Evolutionary conservation across 2,329 filamentous ascomycete species (phyloP).

Genomic region (Hypocreales sp.): DNA sequence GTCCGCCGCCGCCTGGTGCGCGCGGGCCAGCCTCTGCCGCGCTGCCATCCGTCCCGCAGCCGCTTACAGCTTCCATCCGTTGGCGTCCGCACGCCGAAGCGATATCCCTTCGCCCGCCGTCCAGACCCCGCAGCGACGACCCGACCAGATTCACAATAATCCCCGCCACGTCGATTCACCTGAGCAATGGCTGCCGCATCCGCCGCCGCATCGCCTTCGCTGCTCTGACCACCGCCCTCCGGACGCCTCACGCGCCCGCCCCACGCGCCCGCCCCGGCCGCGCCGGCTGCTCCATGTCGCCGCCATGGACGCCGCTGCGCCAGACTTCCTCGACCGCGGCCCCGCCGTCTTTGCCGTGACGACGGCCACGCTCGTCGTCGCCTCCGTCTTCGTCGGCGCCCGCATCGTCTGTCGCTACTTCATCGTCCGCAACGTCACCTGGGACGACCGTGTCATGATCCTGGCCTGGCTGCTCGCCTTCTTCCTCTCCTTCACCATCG

Average conservation of each 20-base stretch:
- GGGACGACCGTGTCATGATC: slow-evolving; percentile 72
- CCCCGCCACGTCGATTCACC: no score
- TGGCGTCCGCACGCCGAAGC: no score
- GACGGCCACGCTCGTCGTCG: slow-evolving; percentile 50
- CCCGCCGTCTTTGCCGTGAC: slow-evolving; percentile 54
- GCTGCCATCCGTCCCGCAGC: no score
- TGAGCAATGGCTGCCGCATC: no score
- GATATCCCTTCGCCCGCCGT: no score
- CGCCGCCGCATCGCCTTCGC: no score
- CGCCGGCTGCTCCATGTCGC: slow-evolving; percentile 3
- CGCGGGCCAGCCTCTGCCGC: no score
- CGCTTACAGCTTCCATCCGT: no score
- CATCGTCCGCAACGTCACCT: slow-evolving; percentile 55
- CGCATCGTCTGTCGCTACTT: slow-evolving; percentile 58
- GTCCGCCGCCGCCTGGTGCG: no score
- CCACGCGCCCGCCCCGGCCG: slow-evolving; percentile 3
- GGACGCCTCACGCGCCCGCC: background rate
- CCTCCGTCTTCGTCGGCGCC: slow-evolving; percentile 59
- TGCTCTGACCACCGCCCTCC: no score
- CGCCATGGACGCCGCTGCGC: slow-evolving; percentile 9
- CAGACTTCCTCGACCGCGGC: slow-evolving; percentile 34
- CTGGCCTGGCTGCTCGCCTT: slow-evolving; percentile 62
- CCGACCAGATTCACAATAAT: no score
- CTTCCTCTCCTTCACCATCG: slow-evolving; percentile 51
- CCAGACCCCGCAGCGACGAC: no score